These are phyloP conservation scores for Coemansia sp. DNA, from an alignment of 192 early-diverging fungal genomes.

Conservation along the genomic window DNA sequence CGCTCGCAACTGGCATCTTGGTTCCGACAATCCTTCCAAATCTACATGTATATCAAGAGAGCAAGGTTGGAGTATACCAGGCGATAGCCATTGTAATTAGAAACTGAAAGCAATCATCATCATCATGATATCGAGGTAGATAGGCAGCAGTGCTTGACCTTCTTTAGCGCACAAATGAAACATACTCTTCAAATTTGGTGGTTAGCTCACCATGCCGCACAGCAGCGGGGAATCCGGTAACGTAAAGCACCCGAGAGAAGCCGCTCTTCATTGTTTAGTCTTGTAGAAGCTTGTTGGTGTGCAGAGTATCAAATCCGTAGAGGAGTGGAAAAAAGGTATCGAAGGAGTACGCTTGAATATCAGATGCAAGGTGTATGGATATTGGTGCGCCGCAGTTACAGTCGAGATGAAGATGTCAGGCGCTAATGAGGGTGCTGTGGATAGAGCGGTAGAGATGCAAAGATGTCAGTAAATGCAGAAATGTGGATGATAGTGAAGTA, in stretches of 20 bases:
- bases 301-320: neutral
- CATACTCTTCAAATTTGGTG: constrained; percentile 47
- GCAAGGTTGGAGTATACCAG: neutral
- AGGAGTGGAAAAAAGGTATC: constrained; percentile 1
- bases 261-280: constrained; percentile 19
- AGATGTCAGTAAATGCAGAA: constrained; percentile 4
- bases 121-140: neutral
- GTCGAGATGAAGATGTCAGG: neutral
- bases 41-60: constrained; percentile 18
- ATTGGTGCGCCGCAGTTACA: constrained; percentile 1
- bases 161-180: neutral
- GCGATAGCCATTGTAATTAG: neutral
- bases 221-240: constrained; percentile 31
- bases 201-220: constrained; percentile 34
- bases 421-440: constrained; percentile 1
- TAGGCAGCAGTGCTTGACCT: neutral
- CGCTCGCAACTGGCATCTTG: constrained; percentile 16
- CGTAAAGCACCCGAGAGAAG: constrained; percentile 36
- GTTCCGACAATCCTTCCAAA: constrained; percentile 44
- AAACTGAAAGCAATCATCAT: neutral
- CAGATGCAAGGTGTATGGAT: neutral
- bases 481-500: neutral
- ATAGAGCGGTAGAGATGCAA: neutral
- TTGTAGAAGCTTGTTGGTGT: neutral
- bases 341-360: neutral